Base-by-base conservation (phyloP, 2,329 filamentous ascomycete genomes). In the Verruconis gallopava region DNA sequence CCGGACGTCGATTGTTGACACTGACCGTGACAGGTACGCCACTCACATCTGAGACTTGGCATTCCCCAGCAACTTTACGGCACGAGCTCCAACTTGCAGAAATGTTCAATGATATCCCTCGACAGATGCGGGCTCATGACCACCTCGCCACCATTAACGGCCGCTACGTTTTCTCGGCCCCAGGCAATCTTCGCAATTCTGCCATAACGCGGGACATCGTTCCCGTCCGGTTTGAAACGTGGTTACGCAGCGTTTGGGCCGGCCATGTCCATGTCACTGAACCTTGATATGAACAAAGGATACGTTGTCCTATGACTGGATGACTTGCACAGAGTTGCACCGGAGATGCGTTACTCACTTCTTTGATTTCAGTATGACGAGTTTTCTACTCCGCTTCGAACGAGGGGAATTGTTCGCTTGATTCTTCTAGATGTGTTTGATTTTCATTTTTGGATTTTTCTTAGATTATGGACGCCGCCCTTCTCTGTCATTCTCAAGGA, bases 131-230 rank as follows among this genome's bases (percentile, higher is more conserved):
- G 3, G 50, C 80, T 38, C 71, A 77, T 45, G 67, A 77, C 21
- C 68, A 85, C 18, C 65, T 82, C 28, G 78, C 77, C 21, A 85
- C 81, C 0, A 74, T 74, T 14, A 72, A 80, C 47, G 76, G 79
- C 2, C 70, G 76, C 6, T 85, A 82, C 52, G 73, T 78, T 47
- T 81, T 81, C 50, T 61, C 64, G 3, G 61, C 69, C 11, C 60
- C 74, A 1, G 55, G 51, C 2, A 79, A 76, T 46, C 60, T 85
- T 13, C 39, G 42, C 20, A 21, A 9, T 42, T 81, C 82, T 54
- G 45, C 50, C 9, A 44, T 51, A 28, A 64, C 62, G 43, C 58
- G 61, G 21, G 56, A 63, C 19, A 50, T 66, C 28, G 49, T 43
- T 28, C 51, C 59, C 12, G 53, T 55, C 4, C 44, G 50, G 6